phyloP scores from a whole-genome alignment of 2,329 filamentous ascomycete genomes.

The Colletotrichum nymphaeae region DNA sequence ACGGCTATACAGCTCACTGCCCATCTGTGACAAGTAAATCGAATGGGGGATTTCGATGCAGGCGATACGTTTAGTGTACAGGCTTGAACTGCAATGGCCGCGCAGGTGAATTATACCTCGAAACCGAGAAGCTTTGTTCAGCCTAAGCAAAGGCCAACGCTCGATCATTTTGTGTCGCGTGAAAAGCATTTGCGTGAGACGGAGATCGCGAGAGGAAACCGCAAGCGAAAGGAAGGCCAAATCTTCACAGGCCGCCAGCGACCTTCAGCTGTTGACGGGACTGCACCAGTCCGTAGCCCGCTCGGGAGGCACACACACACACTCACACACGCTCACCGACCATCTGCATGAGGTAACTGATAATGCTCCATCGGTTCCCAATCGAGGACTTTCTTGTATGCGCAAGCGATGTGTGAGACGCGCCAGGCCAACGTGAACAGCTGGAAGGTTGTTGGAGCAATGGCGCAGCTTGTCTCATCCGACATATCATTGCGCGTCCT shows the following conservation, averaged over 20 bases:
- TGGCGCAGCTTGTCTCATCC: constrained; percentile 26
- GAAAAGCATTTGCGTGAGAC: neutral
- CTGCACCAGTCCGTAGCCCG: constrained; percentile 1
- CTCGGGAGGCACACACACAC: neutral
- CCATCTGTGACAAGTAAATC: neutral
- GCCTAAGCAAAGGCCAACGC: neutral
- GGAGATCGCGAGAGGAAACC: neutral
- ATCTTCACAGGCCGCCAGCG: neutral
- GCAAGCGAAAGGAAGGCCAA: neutral
- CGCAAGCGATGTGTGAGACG: neutral
- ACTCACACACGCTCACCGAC: neutral
- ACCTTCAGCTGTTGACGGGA: neutral
- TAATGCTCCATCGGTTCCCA: neutral
- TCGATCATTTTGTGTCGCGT: neutral
- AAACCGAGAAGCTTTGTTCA: neutral
- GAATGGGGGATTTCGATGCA: neutral
- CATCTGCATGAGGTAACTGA: neutral
- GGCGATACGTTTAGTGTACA: neutral
- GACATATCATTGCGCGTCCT: constrained; percentile 25
- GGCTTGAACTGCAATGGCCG: neutral
- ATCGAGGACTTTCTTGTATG: neutral
- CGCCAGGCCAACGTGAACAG: neutral
- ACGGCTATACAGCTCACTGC: neutral
- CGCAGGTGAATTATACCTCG: neutral
- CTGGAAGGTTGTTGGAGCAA: constrained; percentile 11